Evolutionary conservation across 2,329 filamentous ascomycete genomes (phyloP).

Genomic region (Aureobasidium subglaciale): DNA sequence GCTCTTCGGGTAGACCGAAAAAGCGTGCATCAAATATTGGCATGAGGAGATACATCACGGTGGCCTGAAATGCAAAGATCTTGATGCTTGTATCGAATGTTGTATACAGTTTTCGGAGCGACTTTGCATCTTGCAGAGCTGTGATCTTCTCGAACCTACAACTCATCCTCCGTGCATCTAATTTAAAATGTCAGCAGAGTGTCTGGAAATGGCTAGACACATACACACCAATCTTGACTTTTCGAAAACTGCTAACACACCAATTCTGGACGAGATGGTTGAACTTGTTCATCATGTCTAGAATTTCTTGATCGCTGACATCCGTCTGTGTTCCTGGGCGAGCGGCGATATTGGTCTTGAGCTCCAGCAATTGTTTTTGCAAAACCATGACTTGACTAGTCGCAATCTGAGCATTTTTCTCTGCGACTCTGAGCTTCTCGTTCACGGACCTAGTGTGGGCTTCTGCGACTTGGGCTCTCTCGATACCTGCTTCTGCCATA

Average conservation of each 20-base stretch:
- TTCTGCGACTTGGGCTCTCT: not conserved
- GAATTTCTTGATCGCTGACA: constrained; percentile 59
- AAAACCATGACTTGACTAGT: constrained; percentile 45
- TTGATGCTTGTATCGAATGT: constrained; percentile 49
- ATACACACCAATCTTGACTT: constrained; percentile 46
- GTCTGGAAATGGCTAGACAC: too few species aligned
- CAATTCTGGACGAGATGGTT: constrained; percentile 67
- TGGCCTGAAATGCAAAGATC: constrained; percentile 56
- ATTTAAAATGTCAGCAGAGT: not conserved
- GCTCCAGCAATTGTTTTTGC: constrained; percentile 55
- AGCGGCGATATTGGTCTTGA: constrained; percentile 62
- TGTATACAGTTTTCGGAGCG: constrained; percentile 39
- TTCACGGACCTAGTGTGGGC: not conserved
- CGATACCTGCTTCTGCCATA: not conserved
- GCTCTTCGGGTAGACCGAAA: constrained; percentile 51
- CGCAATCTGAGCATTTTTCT: not conserved
- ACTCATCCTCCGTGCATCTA: constrained; percentile 15
- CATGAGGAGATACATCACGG: constrained; percentile 54
- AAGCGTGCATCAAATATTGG: constrained; percentile 60
- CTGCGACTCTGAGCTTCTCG: not conserved
- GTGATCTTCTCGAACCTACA: constrained; percentile 15
- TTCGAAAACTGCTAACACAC: constrained; percentile 63
- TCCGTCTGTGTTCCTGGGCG: constrained; percentile 60
- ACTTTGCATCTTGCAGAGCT: not conserved
- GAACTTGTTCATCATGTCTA: constrained; percentile 51